A percentile compares a stretch with the other conserved stretches of the same genome.
These are phyloP conservation scores for Chalciporus piperatoides DNA, from an alignment of 1,284 basidiomycete genomes.

Conservation along the genomic window DNA sequence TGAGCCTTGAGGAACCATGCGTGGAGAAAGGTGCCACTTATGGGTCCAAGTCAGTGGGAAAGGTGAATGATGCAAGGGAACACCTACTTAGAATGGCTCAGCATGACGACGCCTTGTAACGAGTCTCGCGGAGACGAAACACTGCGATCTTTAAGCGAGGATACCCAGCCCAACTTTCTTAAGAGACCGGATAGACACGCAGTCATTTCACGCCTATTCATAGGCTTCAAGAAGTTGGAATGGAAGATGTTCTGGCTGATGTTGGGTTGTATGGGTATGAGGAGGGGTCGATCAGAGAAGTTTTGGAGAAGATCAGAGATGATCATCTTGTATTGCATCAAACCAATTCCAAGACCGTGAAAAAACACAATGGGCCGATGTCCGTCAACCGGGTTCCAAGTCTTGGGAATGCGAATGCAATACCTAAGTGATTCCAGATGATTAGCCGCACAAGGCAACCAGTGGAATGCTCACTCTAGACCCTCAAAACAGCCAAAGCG, in stretches of 20 bases:
- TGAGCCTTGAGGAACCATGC: constrained; percentile 82
- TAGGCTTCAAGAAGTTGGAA: constrained; percentile 65
- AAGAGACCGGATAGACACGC: constrained; percentile 58
- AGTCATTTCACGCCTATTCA: constrained; percentile 59
- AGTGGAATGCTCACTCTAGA: constrained; percentile 52
- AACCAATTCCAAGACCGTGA: constrained; percentile 83
- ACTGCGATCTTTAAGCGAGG: constrained; percentile 19
- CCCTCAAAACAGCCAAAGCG: constrained; percentile 50
- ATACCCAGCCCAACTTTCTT: constrained; percentile 62
- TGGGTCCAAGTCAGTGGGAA: constrained; percentile 12
- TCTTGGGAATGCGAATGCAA: constrained; percentile 63
- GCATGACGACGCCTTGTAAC: constrained; percentile 59
- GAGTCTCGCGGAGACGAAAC: constrained; percentile 1
- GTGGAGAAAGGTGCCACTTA: constrained; percentile 70
- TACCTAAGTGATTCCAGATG: constrained; percentile 47
- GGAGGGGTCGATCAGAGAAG: constrained; percentile 67
- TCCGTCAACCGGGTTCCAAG: constrained; percentile 55
- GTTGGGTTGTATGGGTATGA: constrained; percentile 80
- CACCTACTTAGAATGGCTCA: constrained; percentile 86
- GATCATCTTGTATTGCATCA: constrained; percentile 60
- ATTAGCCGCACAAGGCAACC: background rate
- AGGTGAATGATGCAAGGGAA: background rate
- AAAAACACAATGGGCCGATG: constrained; percentile 77
- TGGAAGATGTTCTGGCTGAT: constrained; percentile 85
- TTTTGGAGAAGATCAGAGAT: constrained; percentile 48